phyloP scores from a whole-genome alignment of 164 flowering plant species.

The Buxus sempervirens region DNA sequence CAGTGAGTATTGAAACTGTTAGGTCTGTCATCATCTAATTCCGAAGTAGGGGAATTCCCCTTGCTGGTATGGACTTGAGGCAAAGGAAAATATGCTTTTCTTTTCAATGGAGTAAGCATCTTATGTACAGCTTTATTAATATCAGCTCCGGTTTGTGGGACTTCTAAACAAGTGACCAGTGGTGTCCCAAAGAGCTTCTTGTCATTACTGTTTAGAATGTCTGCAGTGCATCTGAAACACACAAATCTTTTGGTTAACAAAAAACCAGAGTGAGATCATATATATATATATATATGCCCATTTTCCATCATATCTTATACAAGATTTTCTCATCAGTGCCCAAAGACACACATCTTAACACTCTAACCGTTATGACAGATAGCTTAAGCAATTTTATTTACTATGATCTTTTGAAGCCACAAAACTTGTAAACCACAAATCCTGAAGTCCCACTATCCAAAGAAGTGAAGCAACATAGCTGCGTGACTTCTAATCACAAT shows the following conservation, averaged over 20 bases:
- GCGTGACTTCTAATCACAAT: too few species aligned
- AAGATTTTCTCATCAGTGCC: too few species aligned
- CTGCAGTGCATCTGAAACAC: conserved; percentile 36
- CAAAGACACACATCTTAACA: too few species aligned
- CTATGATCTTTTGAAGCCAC: too few species aligned
- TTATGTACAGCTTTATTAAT: conserved; percentile 46
- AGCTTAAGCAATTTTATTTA: too few species aligned
- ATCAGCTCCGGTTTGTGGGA: conserved; percentile 47
- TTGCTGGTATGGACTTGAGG: conserved; percentile 24
- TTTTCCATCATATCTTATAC: too few species aligned
- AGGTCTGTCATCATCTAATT: conserved; percentile 22
- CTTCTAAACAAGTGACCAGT: conserved; percentile 57
- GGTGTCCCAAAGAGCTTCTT: conserved; percentile 67
- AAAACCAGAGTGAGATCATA: background rate
- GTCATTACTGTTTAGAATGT: conserved; percentile 35
- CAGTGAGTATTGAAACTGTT: conserved; percentile 25
- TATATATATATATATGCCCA: background rate
- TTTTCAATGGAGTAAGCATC: conserved; percentile 68
- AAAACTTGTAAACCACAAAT: too few species aligned
- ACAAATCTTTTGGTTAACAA: background rate
- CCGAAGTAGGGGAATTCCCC: conserved; percentile 45
- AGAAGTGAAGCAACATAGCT: too few species aligned
- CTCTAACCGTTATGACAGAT: too few species aligned
- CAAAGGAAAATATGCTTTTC: conserved; percentile 31
- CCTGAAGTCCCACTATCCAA: too few species aligned